Conservation (phyloP, 805 yeast species). For the Pichia paraexigua region DNA sequence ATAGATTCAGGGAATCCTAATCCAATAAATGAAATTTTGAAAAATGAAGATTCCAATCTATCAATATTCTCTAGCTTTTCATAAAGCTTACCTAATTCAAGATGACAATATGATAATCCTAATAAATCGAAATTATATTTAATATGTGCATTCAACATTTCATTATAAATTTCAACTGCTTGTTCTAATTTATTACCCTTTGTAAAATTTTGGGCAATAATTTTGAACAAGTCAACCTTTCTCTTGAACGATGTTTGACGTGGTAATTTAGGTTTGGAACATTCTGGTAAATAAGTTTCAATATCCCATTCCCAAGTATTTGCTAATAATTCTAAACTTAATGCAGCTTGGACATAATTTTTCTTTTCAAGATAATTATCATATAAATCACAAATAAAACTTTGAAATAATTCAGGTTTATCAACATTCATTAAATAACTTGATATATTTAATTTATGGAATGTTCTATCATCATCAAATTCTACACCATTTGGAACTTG, state of each 20-base stretch:
- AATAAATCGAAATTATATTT: conserved; percentile 64
- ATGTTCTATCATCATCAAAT: conserved; percentile 80
- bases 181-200: conserved; percentile 71
- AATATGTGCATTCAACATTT: conserved; percentile 67
- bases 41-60: conserved; percentile 67
- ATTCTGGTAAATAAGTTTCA: conserved; percentile 44
- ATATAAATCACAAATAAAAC: conserved; percentile 70
- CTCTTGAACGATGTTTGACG: conserved; percentile 73
- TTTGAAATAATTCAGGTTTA: conserved; percentile 70
- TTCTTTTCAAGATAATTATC: conserved; percentile 51
- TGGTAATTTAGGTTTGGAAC: conserved; percentile 65
- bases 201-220: conserved; percentile 61
- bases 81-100: conserved; percentile 61
- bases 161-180: conserved; percentile 72
- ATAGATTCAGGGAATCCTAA: conserved; percentile 74
- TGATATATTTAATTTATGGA: conserved; percentile 67
- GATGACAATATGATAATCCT: conserved; percentile 66
- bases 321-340: conserved; percentile 70
- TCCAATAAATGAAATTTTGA: conserved; percentile 74
- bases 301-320: conserved; percentile 70
- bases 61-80: conserved; percentile 58
- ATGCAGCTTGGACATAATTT: conserved; percentile 75
- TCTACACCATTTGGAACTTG: conserved; percentile 75
- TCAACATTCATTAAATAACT: conserved; percentile 70
- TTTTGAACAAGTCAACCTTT: conserved; percentile 61